Evolutionary conservation across 192 early-diverging fungal species (phyloP), one percentile per base, ranked within the genome.

Genomic region (Helicostylum pulchrum): DNA sequence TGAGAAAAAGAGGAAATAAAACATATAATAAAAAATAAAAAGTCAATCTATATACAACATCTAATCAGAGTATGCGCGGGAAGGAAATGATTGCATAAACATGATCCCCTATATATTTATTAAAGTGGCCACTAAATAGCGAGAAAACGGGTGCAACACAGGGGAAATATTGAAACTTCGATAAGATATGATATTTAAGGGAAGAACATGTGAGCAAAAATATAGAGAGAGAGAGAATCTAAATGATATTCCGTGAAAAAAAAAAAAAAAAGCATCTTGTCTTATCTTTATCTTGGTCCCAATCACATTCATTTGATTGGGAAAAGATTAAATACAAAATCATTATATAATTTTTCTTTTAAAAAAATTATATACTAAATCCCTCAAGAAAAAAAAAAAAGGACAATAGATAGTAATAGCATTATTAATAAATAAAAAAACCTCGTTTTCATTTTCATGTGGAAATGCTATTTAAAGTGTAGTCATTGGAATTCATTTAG

Each of bases 171-270:
- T 56, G 31, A 36, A 30, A 36, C 34, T 39, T 56, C 54, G 31
- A 36, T 56, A 34, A 4, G n/a, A 36, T 56, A 56, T 56, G n/a
- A 30, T 34, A 34, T 56, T 56, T 39, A 56, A 56, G 54, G 54
- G 34, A 56, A 17, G 54, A 10, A 36, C 30, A 56, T 10, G 10
- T 12, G 17, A 36, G n/a, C 19, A 17, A 20, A 56, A 56, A 36
- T 34, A 34, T 19, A 56, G 11, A 9, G 6, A 36, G 36, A 9
- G 9, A 39, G 9, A 39, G 36, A 39, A 9, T 39, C 36, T 9
- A 39, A 39, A 39, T 9, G 36, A 39, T 39, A 39, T 39, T 39
- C 36, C 36, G 36, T 39, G 36, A 39, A 39, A 39, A 39, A 9
- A 39, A 39, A 39, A 39, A 39, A 39, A 39, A 39, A 39, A 39